Percentiles rank a stretch among this genome's conserved stretches.
Conservation (phyloP, 1,139 yeast genomes). For the Trichomonascaceae sp. region DNA sequence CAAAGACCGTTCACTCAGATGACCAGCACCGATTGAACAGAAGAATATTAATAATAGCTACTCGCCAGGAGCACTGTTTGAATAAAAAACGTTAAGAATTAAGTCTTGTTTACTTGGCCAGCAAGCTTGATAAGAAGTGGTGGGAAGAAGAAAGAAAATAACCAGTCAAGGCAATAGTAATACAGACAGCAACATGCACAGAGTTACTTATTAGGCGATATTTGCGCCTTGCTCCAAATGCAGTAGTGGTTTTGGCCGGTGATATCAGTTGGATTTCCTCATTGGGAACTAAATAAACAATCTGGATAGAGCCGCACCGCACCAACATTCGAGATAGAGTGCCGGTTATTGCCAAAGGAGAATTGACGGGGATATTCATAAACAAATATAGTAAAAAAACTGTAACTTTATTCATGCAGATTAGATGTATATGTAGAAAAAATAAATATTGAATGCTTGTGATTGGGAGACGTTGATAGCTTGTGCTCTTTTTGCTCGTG, state of each 20-base stretch:
- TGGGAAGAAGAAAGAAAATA: conserved; percentile 5
- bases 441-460: too few species aligned
- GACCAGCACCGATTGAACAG: conserved; percentile 10
- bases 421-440: not conserved
- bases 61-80: conserved; percentile 24
- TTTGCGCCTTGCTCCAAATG: not conserved
- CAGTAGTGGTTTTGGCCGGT: not conserved
- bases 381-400: not conserved
- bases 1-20: conserved; percentile 4
- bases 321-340: not conserved
- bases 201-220: not conserved
- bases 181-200: not conserved
- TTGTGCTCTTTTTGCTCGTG: too few species aligned
- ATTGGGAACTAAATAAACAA: conserved; percentile 7
- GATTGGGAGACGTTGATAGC: too few species aligned
- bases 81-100: conserved; percentile 2
- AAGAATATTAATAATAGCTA: conserved; percentile 6
- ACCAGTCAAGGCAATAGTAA: not conserved
- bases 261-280: conserved; percentile 4
- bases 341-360: not conserved
- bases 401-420: not conserved
- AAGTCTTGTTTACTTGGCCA: conserved; percentile 21
- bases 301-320: not conserved
- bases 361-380: not conserved
- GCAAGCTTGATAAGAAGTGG: conserved; percentile 20